Percentiles rank a stretch among this genome's conserved stretches.
Conservation (phyloP, 2,329 filamentous ascomycete species). For the Fusarium sp. region DNA sequence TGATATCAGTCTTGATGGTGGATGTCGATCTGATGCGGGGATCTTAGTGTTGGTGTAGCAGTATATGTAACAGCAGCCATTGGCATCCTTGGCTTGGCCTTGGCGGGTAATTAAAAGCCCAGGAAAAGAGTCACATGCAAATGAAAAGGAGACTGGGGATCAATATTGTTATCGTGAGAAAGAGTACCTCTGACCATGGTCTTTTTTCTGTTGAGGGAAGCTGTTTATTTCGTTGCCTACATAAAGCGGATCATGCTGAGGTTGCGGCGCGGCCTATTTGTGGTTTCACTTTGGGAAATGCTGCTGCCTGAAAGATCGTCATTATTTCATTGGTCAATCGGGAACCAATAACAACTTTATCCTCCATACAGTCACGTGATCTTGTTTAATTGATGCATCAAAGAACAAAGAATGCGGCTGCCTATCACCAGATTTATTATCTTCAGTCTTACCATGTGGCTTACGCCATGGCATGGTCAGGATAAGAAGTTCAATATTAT, state of each 20-base stretch:
- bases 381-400: background rate
- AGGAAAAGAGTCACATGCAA: background rate
- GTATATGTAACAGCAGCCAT: conserved; percentile 26
- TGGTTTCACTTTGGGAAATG: conserved; percentile 42
- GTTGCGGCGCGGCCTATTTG: conserved; percentile 48
- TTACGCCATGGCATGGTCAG: background rate
- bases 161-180: background rate
- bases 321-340: conserved; percentile 26
- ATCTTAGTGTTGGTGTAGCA: conserved; percentile 10
- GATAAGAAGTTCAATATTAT: too few relatives aligned
- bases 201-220: conserved; percentile 34
- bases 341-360: background rate
- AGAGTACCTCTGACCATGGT: conserved; percentile 10
- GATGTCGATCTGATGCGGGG: conserved; percentile 40
- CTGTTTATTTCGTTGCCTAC: conserved; percentile 50
- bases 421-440: conserved; percentile 14
- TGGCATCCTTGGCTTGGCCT: conserved; percentile 13
- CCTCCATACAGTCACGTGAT: conserved; percentile 10
- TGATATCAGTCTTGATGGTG: conserved; percentile 28
- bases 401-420: conserved; percentile 19
- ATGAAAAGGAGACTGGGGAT: background rate
- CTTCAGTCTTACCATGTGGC: background rate
- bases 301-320: conserved; percentile 48
- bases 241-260: conserved; percentile 47
- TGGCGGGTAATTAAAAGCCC: background rate